Evolutionary conservation across 106 monocot species (phyloP), one percentile per base, ranked within the genome.

Genomic region (Agapanthus africanus): DNA sequence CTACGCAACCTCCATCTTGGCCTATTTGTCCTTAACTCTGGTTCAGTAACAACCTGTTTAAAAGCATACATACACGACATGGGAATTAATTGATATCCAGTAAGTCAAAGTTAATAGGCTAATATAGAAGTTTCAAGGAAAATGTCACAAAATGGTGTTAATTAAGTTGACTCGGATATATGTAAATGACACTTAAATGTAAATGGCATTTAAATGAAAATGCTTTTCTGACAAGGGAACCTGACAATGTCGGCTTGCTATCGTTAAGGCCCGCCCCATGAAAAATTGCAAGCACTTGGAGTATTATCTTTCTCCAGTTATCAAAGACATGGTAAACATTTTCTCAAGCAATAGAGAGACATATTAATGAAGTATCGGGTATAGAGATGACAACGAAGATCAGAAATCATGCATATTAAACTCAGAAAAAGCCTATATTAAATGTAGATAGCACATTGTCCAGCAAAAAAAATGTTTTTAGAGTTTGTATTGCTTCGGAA

Each of bases 21-120:
- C 39, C 72, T 78, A 81, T 97, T 92, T 9, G 88, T 89, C 70
- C 46, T 77, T 13, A 97, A 68, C 59, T 97, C 89, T 34, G 97
- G 91, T 75, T 97, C 97, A 23, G 86, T 81, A 65, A 72, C 73
- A 37, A 97, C 78, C 97, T 97, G 75, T 37, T 66, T 36, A 42
- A 41, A 14, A 28, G 11, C 27, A 37, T 37, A 16, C 30, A 27
- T 0, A 25, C 40, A 47, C 13, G 46, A 47, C 27, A 66, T n/a
- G 37, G 38, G 15, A 42, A 28, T 28, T 7, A 30, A 26, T n/a
- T 6, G 36, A 61, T 35, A 11, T 11, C 61, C 16, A 59, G 19
- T 18, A n/a, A 35, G 36, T 61, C 61, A 61, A 61, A 36, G 19
- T 57, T 4, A 1, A 61, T 35, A 35, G 36, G 33, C 61, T 35